Base-by-base conservation (phyloP, 2,329 filamentous ascomycete species). In the Lachnellula subtilissima region DNA sequence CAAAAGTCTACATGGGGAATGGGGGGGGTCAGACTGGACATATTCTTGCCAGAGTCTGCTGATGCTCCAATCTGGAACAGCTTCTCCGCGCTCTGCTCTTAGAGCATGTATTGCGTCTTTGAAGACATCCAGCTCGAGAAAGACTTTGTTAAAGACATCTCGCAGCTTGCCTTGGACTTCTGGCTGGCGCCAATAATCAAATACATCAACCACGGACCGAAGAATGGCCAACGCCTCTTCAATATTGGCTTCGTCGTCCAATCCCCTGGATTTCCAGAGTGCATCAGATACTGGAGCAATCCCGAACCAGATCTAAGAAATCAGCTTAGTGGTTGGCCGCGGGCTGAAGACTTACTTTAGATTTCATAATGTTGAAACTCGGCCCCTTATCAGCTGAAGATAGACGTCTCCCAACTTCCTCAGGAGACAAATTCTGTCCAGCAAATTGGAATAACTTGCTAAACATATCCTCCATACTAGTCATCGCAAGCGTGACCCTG, bases 151-250 rank as follows among this genome's bases (percentile, higher is more conserved):
- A 43, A 60, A 50, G 8, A 53, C 54, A 14, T 56, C 36, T 6
- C 64, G 52, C 4, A 64, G 47, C 37, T 58, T 28, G 28, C 64
- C 64, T 48, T 65, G 61, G 5, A 65, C 52, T 32, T 59, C 50
- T 1, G 64, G 61, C 32, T 52, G 53, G 11, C 50, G 53, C 1
- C 58, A 49, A 48, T 64, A 57, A 25, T 65, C 55, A 45, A 59
- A 66, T 8, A 65, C 56, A 53, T 63, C 58, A 28, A 65, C 25
- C 3, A 62, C 57, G 46, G 58, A 57, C 32, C 58, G 50, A 23
- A 66, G 60, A 36, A 61, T 50, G 2, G 61, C 55, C 7, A 66
- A 48, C 5, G 63, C 63, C 60, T 66, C 64, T 55, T 65, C 64
- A 22, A 65, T 64, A 17, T 66, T 64, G 1, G 48, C 49, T 48